A percentile compares a stretch with the other conserved stretches of the same genome.
Conservation (phyloP, 2,329 filamentous ascomycete species). For the Aspergillus calidoustus region DNA sequence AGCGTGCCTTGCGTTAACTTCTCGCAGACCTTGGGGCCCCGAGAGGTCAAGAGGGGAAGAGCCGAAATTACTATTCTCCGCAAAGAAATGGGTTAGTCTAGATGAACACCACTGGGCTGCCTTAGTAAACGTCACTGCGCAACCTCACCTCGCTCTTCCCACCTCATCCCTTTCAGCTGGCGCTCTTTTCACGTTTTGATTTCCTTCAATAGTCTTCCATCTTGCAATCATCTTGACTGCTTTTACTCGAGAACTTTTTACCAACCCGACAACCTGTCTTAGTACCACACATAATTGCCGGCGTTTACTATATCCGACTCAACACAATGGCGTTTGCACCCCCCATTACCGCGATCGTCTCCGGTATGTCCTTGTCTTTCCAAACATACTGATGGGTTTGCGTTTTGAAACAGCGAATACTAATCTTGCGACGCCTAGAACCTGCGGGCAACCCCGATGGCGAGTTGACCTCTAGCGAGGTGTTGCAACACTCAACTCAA, state of each 20-base stretch:
- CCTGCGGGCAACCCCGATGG: constrained; percentile 13
- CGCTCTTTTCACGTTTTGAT: constrained; percentile 10
- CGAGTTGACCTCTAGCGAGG: constrained; percentile 9
- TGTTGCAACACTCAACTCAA: background rate
- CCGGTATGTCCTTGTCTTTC: constrained; percentile 29
- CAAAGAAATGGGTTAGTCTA: constrained; percentile 31
- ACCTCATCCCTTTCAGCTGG: constrained; percentile 22
- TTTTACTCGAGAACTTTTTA: constrained; percentile 22
- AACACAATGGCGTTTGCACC: constrained; percentile 33
- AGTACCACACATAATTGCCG: constrained; percentile 14
- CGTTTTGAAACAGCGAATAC: constrained; percentile 2
- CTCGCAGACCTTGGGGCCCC: background rate
- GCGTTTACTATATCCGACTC: constrained; percentile 18
- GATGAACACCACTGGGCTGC: constrained; percentile 18
- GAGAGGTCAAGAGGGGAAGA: constrained; percentile 12
- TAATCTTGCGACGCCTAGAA: constrained; percentile 25
- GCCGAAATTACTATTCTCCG: constrained; percentile 29
- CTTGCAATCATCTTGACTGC: constrained; percentile 22
- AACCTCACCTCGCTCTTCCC: constrained; percentile 34
- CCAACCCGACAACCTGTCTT: background rate
- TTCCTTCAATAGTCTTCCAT: constrained; percentile 15
- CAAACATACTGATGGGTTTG: background rate
- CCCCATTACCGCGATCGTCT: constrained; percentile 20
- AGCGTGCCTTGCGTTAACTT: constrained; percentile 4
- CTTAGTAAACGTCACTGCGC: constrained; percentile 42